Base-by-base conservation (phyloP, 805 yeast genomes). In the Gaillardinia entomophila region DNA sequence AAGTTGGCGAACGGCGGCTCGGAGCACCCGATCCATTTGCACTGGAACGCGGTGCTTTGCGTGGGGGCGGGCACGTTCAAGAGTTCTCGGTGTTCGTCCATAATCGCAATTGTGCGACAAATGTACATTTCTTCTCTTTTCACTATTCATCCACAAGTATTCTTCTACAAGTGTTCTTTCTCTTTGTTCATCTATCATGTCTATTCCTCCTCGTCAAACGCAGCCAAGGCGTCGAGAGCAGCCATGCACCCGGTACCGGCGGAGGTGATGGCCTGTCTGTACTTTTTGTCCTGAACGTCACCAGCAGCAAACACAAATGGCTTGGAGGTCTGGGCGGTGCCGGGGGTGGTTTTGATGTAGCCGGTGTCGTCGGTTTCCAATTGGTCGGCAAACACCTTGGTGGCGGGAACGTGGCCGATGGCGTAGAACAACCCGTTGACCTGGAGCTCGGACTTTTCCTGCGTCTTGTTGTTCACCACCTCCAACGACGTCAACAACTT, bases 181-280 rank as follows among this genome's bases (percentile, higher is more conserved):
- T n/a, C n/a, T n/a, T n/a, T n/a, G n/a, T n/a, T n/a, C 6, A 19
- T 19, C 22, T 19, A 19, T 6, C 6, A 19, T 19, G 10, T 19
- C 22, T 19, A 48, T 39, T 42, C 48, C 31, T 45, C 48, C 40
- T 45, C 49, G 28, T 45, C 49, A 24, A 45, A 38, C 39, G 41
- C 41, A 27, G 40, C 38, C 24, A 45, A 40, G 54, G 90, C 86
- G 53, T 92, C 97, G 41, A 92, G 75, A 39, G 95, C 98, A 51
- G 98, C 98, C 97, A 89, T 90, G 74, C 98, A 92, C 43, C 98
- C 98, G 42, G 96, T 75, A 55, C 98, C 98, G n/a, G 98, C 98
- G 60, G 97, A 88, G 26, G 98, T 92, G 56, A 92, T 87, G 37
- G 98, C 98, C 71, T 92, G 98, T 79, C 98, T 86, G 67, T 90